Conservation (phyloP, 768 basidiomycete species). For the Kwoniella bestiolae region DNA sequence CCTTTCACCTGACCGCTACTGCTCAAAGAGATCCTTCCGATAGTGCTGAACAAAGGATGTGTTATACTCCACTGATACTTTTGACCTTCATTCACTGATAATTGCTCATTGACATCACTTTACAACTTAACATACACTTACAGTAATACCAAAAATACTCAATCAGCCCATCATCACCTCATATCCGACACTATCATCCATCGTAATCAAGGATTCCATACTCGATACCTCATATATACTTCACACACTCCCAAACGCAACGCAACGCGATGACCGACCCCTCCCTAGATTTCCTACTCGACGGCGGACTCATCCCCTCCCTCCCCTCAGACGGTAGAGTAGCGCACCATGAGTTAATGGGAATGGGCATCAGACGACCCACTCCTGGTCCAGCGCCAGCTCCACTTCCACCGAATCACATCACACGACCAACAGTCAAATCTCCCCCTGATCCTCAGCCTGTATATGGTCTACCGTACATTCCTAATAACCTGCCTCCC, state of each 20-base stretch:
- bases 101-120: too few relatives aligned
- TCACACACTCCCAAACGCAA: not conserved
- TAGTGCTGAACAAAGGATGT: constrained; percentile 5
- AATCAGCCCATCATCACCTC: too few relatives aligned
- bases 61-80: too few relatives aligned
- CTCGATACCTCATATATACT: too few relatives aligned
- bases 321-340: constrained; percentile 13
- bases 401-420: not conserved
- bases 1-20: too few relatives aligned
- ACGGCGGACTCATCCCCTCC: constrained; percentile 33
- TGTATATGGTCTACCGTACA: not conserved
- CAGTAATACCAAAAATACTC: too few relatives aligned
- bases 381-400: not conserved
- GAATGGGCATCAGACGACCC: not conserved
- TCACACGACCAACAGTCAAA: not conserved
- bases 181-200: too few relatives aligned
- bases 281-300: constrained; percentile 18
- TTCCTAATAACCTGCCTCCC: not conserved
- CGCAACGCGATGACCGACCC: not conserved
- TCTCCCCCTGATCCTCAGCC: constrained; percentile 3
- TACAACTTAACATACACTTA: too few relatives aligned
- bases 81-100: too few relatives aligned
- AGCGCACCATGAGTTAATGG: constrained; percentile 19
- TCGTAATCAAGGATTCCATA: too few relatives aligned
- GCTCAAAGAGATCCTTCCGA: constrained; percentile 5